These are phyloP conservation scores for Coemansia sp. DNA, from an alignment of 192 early-diverging fungal genomes.

Conservation along the genomic window DNA sequence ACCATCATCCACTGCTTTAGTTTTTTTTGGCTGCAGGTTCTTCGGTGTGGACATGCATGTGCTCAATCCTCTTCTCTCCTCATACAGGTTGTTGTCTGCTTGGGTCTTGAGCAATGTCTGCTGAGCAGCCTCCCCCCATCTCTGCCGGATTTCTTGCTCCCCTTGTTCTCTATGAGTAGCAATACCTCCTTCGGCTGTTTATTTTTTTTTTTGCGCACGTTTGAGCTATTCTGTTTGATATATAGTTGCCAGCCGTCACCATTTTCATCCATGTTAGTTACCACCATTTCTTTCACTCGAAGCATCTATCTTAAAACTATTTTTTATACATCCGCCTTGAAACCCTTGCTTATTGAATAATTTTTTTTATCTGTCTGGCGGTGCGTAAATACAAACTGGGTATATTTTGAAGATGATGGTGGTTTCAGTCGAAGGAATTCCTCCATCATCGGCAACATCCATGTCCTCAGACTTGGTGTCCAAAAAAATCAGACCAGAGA, in stretches of 20 bases:
- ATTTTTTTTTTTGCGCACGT: background rate
- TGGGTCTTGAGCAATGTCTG: slow-evolving; percentile 8
- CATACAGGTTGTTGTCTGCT: slow-evolving; percentile 1
- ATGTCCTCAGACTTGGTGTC: background rate
- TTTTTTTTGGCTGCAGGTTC: slow-evolving; percentile 6
- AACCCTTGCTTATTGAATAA: background rate
- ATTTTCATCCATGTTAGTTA: background rate
- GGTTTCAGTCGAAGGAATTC: slow-evolving; percentile 28
- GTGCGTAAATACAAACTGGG: background rate
- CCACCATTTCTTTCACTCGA: background rate
- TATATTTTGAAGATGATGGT: slow-evolving; percentile 23
- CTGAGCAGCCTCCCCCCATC: background rate
- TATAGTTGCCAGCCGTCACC: background rate
- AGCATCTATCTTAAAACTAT: background rate
- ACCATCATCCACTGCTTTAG: slow-evolving; percentile 6
- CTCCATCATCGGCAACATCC: slow-evolving; percentile 2
- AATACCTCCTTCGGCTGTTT: background rate
- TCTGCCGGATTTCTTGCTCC: background rate
- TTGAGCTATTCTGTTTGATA: background rate
- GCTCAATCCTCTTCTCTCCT: slow-evolving; percentile 8
- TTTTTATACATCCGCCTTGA: background rate
- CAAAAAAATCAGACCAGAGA: slow-evolving; percentile 3
- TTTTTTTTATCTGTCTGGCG: background rate
- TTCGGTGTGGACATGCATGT: slow-evolving; percentile 16
- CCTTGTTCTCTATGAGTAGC: background rate